Evolutionary conservation across 2,329 filamentous ascomycete species (phyloP), one percentile per base, ranked within the genome.

Genomic region (Neofusicoccum sp.): DNA sequence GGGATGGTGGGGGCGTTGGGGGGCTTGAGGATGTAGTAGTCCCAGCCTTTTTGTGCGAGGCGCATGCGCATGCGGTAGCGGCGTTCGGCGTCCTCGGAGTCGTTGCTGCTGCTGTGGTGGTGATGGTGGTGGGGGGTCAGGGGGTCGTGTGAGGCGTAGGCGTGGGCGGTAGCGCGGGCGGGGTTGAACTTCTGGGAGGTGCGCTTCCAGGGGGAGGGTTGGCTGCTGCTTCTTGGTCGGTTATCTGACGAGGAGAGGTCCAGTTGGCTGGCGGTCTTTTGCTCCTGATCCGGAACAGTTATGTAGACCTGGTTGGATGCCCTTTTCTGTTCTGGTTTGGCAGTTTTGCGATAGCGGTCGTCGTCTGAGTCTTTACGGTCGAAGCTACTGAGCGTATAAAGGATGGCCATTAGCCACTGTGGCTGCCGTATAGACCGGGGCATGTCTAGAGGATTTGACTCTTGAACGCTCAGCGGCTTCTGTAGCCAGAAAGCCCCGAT

Each of bases 321-420:
- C 14, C 22, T 22, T 22, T 12, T 37, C 5, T 12, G 33, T n/a
- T 28, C 8, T 11, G 33, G 31, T 14, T 37, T 36, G n/a, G 33
- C 33, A 1, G 33, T 37, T 16, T 22, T 52, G 48, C 33, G 48
- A n/a, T 36, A 37, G 4, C 48, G 33, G 31, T 37, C 48, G 34
- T 52, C 48, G 31, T 52, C 48, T 2, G 48, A 52, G 33, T 37
- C 33, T 28, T 12, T 52, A n/a, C 37, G 28, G 11, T 52, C 48
- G 33, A 52, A 37, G 48, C 48, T 52, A 34, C 48, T 52, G 34
- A 52, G 33, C n/a, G 48, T 52, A 34, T 52, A 52, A 6, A 52
- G 48, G 33, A 52, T 37, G 34, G 48, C 48, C 48, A 52, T 52
- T 8, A 52, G 48, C 48, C 48, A 52, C 11, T 52, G 48, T 4